Conservation (phyloP, 1,284 basidiomycete species). For the Trametes versicolor region DNA sequence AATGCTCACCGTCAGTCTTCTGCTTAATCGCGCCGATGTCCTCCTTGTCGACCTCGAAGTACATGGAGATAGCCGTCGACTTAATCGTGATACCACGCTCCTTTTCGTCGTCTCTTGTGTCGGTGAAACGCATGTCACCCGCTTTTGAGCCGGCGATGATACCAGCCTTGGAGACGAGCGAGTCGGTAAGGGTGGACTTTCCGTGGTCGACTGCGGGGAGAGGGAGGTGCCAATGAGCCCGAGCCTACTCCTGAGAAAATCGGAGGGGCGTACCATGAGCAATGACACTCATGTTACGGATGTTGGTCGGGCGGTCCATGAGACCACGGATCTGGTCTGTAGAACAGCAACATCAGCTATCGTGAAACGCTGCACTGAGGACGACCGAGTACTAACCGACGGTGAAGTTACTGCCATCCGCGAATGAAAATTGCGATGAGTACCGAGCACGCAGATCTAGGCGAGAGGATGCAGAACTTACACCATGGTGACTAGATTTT, state of each 20-base stretch:
- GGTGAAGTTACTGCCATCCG: constrained; percentile 80
- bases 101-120: constrained; percentile 98
- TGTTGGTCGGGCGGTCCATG: constrained; percentile 93
- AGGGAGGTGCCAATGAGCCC: constrained; percentile 25
- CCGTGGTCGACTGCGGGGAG: constrained; percentile 93
- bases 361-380: neutral
- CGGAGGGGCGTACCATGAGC: constrained; percentile 77
- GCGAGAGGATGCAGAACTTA: constrained; percentile 54
- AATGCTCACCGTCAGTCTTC: constrained; percentile 84
- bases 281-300: constrained; percentile 99
- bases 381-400: constrained; percentile 66
- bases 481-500: constrained; percentile 76
- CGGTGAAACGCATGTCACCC: constrained; percentile 97
- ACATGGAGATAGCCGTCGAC: constrained; percentile 99
- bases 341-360: constrained; percentile 20
- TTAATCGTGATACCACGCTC: constrained; percentile 99
- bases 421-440: constrained; percentile 46
- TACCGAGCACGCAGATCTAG: constrained; percentile 29
- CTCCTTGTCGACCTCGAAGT: constrained; percentile 96
- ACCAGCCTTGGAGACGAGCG: constrained; percentile 99
- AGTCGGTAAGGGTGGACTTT: constrained; percentile 99
- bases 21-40: constrained; percentile 89
- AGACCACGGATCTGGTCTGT: constrained; percentile 89
- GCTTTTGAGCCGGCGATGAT: constrained; percentile 97
- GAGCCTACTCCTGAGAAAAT: constrained; percentile 23